A percentile compares a stretch with the other conserved stretches of the same genome.
These are phyloP conservation scores for Iris pallida DNA, from an alignment of 116 monocot genomes.

Conservation along the genomic window DNA sequence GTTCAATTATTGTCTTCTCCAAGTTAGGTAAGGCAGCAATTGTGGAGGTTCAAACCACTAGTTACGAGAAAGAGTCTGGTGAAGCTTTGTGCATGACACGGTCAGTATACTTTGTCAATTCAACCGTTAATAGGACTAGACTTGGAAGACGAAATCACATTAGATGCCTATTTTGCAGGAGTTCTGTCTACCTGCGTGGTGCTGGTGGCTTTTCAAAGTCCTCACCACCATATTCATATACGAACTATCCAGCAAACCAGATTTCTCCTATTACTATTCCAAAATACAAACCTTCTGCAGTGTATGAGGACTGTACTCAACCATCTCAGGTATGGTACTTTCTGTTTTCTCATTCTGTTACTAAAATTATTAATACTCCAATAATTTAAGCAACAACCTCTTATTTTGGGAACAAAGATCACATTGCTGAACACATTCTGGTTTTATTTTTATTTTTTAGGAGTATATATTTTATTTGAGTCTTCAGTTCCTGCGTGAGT, in stretches of 20 bases:
- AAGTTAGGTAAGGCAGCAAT: slow-evolving; percentile 74
- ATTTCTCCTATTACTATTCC: slow-evolving; percentile 63
- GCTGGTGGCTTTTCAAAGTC: slow-evolving; percentile 95
- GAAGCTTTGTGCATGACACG: slow-evolving; percentile 88
- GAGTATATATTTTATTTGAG: too few relatives aligned
- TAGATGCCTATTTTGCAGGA: slow-evolving; percentile 35
- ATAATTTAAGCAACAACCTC: too few relatives aligned
- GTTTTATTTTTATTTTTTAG: too few relatives aligned
- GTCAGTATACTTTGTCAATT: slow-evolving; percentile 20
- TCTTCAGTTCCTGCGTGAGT: too few relatives aligned
- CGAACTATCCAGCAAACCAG: slow-evolving; percentile 60
- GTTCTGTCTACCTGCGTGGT: slow-evolving; percentile 69
- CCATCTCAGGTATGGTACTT: slow-evolving; percentile 54
- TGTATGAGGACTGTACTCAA: slow-evolving; percentile 63
- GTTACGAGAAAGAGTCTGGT: slow-evolving; percentile 70
- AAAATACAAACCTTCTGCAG: slow-evolving; percentile 47
- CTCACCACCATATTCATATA: slow-evolving; percentile 61
- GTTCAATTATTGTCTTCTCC: slow-evolving; percentile 1
- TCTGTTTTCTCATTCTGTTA: background rate
- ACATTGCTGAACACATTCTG: too few relatives aligned
- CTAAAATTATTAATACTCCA: too few relatives aligned
- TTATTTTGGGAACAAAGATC: too few relatives aligned
- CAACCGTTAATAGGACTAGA: too few relatives aligned
- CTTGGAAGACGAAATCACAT: background rate
- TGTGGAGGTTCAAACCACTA: slow-evolving; percentile 80